Evolutionary conservation across 257 asterid species (phyloP), one percentile per base, ranked within the genome.

Genomic region (Nicotiana tomentosiformis): DNA sequence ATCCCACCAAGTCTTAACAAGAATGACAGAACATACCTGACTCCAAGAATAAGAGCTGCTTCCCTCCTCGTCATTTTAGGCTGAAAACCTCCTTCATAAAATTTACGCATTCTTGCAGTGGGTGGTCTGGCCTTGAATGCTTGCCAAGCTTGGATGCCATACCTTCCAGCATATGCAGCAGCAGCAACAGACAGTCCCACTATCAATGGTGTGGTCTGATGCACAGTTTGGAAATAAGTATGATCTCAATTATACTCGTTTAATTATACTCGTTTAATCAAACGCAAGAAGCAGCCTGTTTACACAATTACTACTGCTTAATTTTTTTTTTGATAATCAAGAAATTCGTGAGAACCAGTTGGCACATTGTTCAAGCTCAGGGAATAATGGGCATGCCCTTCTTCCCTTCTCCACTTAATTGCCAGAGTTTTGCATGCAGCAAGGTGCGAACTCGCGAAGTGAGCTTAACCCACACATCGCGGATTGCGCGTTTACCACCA

Each of bases 51-150:
- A 79, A 93, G 94, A 83, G 97, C 89, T 10, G 98, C 99, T 89
- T 95, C 99, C 82, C 96, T 91, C 64, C 94, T 89, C 4, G 94
- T 95, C 98, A 95, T 95, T 87, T 85, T 89, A 16, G 90, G 98
- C 89, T 92, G 97, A 86, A 95, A 95, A 86, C 99, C 99, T 61
- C 99, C 99, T 67, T 92, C 97, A 8, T 93, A 93, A 80, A 92
- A 95, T 85, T 92, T 95, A 72, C 97, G 97, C 91, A 92, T 77
- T 86, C 95, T 89, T 30, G 89, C 93, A 61, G 95, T 90, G 20
- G 93, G 95, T 17, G 98, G 98, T 77, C 99, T 91, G 61, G 97
- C 95, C 86, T 93, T 95, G 88, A 90, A 90, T 26, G 97, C 93
- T 84, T 93, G 97, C 95, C 95, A 93, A 18, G 98, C 98, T 88